Evolutionary conservation across 2,329 filamentous ascomycete species (phyloP), one percentile per base, ranked within the genome.

Genomic region (Hypoxylon sp.): DNA sequence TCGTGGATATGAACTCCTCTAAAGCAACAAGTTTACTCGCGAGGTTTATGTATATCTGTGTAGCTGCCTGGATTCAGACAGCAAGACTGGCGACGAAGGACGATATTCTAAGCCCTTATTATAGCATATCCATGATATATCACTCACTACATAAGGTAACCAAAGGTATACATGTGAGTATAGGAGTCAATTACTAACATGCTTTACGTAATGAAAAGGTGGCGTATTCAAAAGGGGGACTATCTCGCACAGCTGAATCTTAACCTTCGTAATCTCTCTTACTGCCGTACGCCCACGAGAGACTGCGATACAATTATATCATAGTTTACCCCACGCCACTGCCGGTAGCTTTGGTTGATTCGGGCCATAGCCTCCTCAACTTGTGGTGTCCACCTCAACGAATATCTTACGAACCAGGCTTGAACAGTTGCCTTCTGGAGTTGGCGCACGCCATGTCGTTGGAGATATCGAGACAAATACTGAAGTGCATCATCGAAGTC

Each of bases 401-500:
- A n/a, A 42, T n/a, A 42, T 42, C 37, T 42, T 42, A 5, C 37
- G 37, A 20, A 20, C 40, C 40, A 44, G 40, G n/a, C 6, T 44
- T 44, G 6, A 7, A 44, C 6, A 3, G 40, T 20, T 3, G n/a
- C 40, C 13, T 42, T 42, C 10, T 20, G 40, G n/a, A 44, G 1
- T 44, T 8, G 40, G 17, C 17, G 8, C 17, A 20, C 5, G 40
- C 17, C 6, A 20, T 17, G 40, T 10, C 6, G 10, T 44, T 20
- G 17, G 17, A 44, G n/a, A 44, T 20, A 44, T 44, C 40, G 40
- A 44, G 40, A 20, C 17, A 44, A 44, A 44, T 20, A 44, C 40
- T 44, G 40, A 44, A 10, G 40, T 20, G n/a, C 17, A 8, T 44
- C 40, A 10, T 44, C 17, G 17, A 44, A 20, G 17, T 44, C 17